Evolutionary conservation across 129 eudicot species (phyloP), one percentile per base, ranked within the genome.

Genomic region (Centella asiatica): DNA sequence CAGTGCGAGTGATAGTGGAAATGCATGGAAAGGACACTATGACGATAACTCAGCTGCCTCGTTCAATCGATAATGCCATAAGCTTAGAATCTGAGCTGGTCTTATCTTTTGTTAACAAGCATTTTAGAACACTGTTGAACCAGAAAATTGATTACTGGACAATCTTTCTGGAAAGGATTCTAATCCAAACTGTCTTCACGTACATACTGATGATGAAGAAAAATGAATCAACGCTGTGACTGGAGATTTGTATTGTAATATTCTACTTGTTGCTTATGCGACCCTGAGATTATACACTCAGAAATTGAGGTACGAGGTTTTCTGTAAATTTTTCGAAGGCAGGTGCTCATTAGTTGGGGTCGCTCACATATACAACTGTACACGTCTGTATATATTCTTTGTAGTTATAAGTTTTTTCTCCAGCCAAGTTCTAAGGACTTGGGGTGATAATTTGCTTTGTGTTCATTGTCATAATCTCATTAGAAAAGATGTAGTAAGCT

Each of bases 1-100:
- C 42, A 92, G 98, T 62, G 95, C 83, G 17, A 79, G 90, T 4
- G 94, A 86, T 52, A 84, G 94, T 34, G 95, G 94, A 19, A 90
- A 90, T 70, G 73, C 76, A 15, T 90, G 97, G 97, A 78, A 74
- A 63, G 95, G 82, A 31, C 82, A 80, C 20, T 90, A 79, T 51
- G 95, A 86, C 44, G 97, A 83, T 54, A 75, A 79, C 44, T 81
- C 94, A 20, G 98, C 94, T 55, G 76, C 83, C 36, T 84, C 94
- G 0, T 79, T 90, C 57, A 84, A 87, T 60, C 77, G 94, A 64
- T 83, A 64, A 80, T 13, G 39, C 26, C 17, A 23, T 24, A 32
- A 52, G 10, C 67, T 26, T 17, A 19, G 55, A 7, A 32, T n/a
- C n/a, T 25, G 50, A 31, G 70, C 32, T 66, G 74, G 45, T 48